Conservation (phyloP, 495 filamentous ascomycete genomes). For the Amphirosellinia nigrospora region DNA sequence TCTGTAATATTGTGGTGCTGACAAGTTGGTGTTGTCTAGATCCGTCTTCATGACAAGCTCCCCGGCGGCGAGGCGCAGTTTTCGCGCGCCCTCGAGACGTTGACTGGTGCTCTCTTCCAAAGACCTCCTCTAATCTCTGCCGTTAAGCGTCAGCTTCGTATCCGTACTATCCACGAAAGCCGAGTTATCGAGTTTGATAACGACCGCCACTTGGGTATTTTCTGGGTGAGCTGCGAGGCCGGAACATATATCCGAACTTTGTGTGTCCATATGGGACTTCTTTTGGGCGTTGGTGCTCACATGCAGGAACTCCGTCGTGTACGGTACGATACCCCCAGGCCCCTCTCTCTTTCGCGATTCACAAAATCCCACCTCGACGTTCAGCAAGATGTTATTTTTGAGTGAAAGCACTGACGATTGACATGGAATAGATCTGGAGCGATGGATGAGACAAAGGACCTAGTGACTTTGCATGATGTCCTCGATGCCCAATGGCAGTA, state of each 20-base stretch:
- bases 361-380: neutral
- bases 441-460: conserved; percentile 84
- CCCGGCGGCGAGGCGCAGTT: conserved; percentile 90
- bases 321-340: conserved; percentile 44
- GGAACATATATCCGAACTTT: conserved; percentile 98
- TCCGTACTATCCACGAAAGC: conserved; percentile 94
- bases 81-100: conserved; percentile 85
- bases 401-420: neutral
- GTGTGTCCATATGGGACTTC: conserved; percentile 91
- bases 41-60: conserved; percentile 89
- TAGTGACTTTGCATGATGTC: conserved; percentile 96
- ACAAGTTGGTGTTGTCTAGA: conserved; percentile 72
- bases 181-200: conserved; percentile 97
- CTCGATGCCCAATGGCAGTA: conserved; percentile 92
- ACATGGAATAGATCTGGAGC: conserved; percentile 65
- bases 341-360: neutral
- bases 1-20: conserved; percentile 34
- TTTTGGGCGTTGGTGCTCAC: conserved; percentile 93
- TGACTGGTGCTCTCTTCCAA: conserved; percentile 97
- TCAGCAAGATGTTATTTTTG: neutral
- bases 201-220: conserved; percentile 94
- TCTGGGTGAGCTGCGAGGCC: conserved; percentile 99
- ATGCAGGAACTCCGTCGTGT: conserved; percentile 99
- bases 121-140: conserved; percentile 96
- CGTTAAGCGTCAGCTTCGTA: conserved; percentile 96